Evolutionary conservation across 805 yeast genomes (phyloP).

Genomic region (Teunomyces lycoperdinae): DNA sequence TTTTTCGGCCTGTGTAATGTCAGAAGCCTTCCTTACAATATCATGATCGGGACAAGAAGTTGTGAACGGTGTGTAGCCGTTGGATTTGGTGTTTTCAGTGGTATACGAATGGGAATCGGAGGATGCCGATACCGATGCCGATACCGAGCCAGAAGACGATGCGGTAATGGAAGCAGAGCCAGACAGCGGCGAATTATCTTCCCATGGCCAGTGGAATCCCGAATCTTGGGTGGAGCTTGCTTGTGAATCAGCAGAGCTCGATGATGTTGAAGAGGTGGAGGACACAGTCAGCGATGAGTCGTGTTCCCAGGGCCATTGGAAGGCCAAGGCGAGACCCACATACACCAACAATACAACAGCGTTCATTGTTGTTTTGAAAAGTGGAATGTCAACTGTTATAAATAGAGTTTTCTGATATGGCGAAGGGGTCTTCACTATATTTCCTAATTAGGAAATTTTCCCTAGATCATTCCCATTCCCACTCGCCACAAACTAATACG

Average conservation of each 20-base stretch:
- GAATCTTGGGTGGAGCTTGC: too few species aligned
- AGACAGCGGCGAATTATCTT: constrained; percentile 4
- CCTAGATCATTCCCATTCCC: background rate
- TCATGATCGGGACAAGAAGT: constrained; percentile 28
- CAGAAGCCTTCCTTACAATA: constrained; percentile 27
- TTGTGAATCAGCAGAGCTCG: too few species aligned
- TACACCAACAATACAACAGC: background rate
- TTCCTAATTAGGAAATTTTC: background rate
- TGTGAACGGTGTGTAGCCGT: constrained; percentile 29
- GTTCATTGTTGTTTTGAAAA: background rate
- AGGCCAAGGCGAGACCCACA: constrained; percentile 7
- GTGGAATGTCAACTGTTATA: too few species aligned
- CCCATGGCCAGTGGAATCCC: constrained; percentile 24
- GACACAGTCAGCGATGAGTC: background rate
- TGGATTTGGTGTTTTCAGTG: constrained; percentile 7
- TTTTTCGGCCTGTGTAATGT: constrained; percentile 21
- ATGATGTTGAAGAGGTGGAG: background rate
- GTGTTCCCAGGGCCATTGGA: constrained; percentile 23
- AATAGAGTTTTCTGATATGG: too few species aligned
- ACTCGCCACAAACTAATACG: too few species aligned
- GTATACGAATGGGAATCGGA: constrained; percentile 5
- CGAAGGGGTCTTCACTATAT: background rate
- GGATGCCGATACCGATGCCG: background rate
- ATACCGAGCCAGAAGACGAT: background rate
- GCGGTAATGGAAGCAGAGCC: background rate